These are phyloP conservation scores for Salix arbutifolia DNA, from an alignment of 345 rosid species.

Conservation along the genomic window DNA sequence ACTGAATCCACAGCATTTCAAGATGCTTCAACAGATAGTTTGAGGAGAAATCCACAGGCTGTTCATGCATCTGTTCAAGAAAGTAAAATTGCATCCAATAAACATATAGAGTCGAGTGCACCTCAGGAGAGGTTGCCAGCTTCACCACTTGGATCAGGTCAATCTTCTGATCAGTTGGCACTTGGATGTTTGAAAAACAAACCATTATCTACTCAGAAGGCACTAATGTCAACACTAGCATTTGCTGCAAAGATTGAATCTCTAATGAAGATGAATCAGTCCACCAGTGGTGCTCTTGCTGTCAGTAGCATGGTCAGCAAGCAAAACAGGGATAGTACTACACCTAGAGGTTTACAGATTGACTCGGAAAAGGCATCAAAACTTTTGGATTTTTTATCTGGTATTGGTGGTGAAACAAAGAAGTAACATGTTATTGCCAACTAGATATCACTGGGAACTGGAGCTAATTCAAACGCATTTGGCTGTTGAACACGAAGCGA, in stretches of 20 bases:
- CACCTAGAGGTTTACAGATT: constrained; percentile 25
- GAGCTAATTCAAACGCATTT: background rate
- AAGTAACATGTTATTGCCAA: background rate
- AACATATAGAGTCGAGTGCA: constrained; percentile 15
- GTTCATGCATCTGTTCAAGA: constrained; percentile 21
- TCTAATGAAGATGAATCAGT: constrained; percentile 29
- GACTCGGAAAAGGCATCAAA: constrained; percentile 38
- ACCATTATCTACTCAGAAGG: constrained; percentile 41
- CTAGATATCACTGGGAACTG: background rate
- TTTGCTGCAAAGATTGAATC: constrained; percentile 59
- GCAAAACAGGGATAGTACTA: constrained; percentile 11
- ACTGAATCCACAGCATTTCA: constrained; percentile 14
- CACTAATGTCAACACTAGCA: constrained; percentile 53
- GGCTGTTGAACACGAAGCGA: background rate
- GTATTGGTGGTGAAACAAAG: constrained; percentile 29
- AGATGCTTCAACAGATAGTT: constrained; percentile 9
- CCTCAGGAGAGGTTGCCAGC: constrained; percentile 18
- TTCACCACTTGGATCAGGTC: constrained; percentile 24
- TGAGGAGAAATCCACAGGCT: constrained; percentile 3
- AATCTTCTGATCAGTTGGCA: constrained; percentile 24
- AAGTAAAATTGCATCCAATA: constrained; percentile 13
- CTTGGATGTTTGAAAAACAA: constrained; percentile 22
- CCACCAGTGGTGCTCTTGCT: constrained; percentile 13
- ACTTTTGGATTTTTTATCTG: constrained; percentile 54
- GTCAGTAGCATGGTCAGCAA: constrained; percentile 12